phyloP scores from a whole-genome alignment of 2,329 filamentous ascomycete genomes.

The Pseudogymnoascus sp. region DNA sequence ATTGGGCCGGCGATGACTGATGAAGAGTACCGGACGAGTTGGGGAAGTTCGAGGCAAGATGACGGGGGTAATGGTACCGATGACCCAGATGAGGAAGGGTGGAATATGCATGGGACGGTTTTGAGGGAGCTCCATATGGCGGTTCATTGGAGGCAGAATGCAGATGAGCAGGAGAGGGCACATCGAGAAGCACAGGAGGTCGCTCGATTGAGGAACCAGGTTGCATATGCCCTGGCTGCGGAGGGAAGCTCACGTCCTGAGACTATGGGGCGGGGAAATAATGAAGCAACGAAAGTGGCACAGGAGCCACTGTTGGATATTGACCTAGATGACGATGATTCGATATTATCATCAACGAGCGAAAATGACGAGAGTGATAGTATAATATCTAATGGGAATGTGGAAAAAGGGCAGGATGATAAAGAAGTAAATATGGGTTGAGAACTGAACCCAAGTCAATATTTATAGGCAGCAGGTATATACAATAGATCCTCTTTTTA shows the following conservation, averaged over 20 bases:
- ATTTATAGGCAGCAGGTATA: not conserved
- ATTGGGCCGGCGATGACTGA: not conserved
- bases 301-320: not conserved
- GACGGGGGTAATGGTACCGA: not conserved
- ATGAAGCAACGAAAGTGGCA: not conserved
- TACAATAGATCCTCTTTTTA: not conserved
- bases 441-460: not conserved
- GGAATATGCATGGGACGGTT: not conserved
- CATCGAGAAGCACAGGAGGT: not conserved
- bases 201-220: not conserved
- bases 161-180: not conserved
- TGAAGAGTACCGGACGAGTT: not conserved
- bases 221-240: not conserved
- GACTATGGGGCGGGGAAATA: not conserved
- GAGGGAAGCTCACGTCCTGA: not conserved
- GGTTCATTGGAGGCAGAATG: slow-evolving; percentile 3
- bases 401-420: not conserved
- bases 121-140: not conserved
- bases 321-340: not conserved
- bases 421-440: not conserved
- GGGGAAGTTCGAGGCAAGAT: not conserved
- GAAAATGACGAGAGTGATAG: not conserved
- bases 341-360: not conserved
- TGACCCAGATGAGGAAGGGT: not conserved
- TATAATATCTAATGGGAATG: not conserved